A percentile compares a stretch with the other conserved stretches of the same genome.
These are phyloP conservation scores for Verticillium tricorpus DNA, from an alignment of 2,329 filamentous ascomycete species.

Conservation along the genomic window DNA sequence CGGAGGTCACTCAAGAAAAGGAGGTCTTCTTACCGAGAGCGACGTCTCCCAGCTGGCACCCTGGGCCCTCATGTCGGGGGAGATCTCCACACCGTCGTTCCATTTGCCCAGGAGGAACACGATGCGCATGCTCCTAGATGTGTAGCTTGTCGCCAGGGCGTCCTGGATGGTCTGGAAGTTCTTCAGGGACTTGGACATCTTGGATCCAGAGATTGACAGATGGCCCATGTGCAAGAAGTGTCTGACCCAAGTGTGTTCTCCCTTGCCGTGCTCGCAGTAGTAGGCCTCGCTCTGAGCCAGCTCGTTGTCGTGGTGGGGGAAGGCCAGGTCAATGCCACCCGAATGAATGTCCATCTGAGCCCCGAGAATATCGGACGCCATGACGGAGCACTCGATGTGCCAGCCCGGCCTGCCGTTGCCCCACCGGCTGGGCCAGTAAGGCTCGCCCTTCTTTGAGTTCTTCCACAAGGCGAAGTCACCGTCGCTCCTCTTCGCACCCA, in stretches of 20 bases:
- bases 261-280: constrained; percentile 51
- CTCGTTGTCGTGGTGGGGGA: constrained; percentile 92
- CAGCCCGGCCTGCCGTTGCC: constrained; percentile 84
- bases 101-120: constrained; percentile 85
- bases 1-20: neutral
- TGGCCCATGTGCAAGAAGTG: constrained; percentile 97
- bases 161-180: constrained; percentile 94
- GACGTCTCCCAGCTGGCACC: constrained; percentile 77
- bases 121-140: constrained; percentile 73
- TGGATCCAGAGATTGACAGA: constrained; percentile 74
- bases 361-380: constrained; percentile 87
- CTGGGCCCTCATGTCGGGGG: constrained; percentile 71
- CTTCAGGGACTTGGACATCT: constrained; percentile 95
- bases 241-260: constrained; percentile 77
- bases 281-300: constrained; percentile 88
- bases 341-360: constrained; percentile 88
- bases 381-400: constrained; percentile 96
- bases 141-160: constrained; percentile 67
- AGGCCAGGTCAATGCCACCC: constrained; percentile 84
- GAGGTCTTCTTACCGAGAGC: constrained; percentile 51
- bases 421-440: constrained; percentile 85
- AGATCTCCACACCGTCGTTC: constrained; percentile 90
- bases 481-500: constrained; percentile 64
- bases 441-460: constrained; percentile 84
- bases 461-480: constrained; percentile 96